Evolutionary conservation across 805 yeast genomes (phyloP), one percentile per base, ranked within the genome.

Genomic region (Saccharomycopsis sp.): DNA sequence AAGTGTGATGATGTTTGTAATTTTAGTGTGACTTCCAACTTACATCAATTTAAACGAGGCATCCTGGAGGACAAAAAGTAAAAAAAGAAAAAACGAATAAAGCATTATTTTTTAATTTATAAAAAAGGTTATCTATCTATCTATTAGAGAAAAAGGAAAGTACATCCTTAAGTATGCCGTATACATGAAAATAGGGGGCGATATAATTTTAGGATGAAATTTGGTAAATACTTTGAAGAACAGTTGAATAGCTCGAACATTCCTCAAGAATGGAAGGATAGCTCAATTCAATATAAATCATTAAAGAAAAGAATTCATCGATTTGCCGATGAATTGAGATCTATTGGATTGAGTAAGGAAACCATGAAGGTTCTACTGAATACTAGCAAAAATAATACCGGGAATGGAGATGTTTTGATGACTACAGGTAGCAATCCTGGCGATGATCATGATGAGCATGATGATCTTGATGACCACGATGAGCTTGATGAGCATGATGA

Each of bases 221-320:
- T 84, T 58, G 89, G 86, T 3, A 84, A 83, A 58, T 71, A 74
- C 4, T 73, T 80, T 45, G 82, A 83, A 56, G 76, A 79, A 53
- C 72, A 78, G 2, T 67, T 84, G 20, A 66, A 66, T 29, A 80
- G 74, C 44, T 81, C 78, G 40, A 70, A 72, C 2, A 66, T 82
- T 13, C 90, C 90, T 4, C 67, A 65, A 22, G 81, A 76, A 19
- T 83, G 93, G 93, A 63, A 74, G 0, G 71, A 67, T 23, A 72
- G 75, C 4, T 85, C 88, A 11, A 81, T 83, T 38, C 85, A 81
- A 52, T 83, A 83, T 58, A 83, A 83, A 58, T 71, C 77, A 2
- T 59, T 83, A 47, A 83, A 83, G 57, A 84, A 83, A 56, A 70
- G 77, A 46, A 81, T 83, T 47, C 73, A 74, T 48, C 68, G 67